phyloP scores from a whole-genome alignment of 2,329 filamentous ascomycete species.

The Periconia macrospinosa region DNA sequence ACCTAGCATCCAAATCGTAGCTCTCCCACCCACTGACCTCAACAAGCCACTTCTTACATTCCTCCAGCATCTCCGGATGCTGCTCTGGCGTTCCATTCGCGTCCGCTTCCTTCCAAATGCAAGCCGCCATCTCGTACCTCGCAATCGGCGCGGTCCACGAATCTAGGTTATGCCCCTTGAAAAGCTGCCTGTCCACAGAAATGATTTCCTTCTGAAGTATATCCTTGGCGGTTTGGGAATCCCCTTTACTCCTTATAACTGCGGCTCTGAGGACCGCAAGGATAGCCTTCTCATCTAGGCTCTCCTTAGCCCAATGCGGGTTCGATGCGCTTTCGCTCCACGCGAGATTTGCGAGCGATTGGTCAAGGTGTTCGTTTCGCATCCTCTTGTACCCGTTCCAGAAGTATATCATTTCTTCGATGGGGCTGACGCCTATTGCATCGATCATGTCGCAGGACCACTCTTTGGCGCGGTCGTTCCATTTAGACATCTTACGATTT shows the following conservation, averaged over 20 bases:
- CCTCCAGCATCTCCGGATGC: slow-evolving; percentile 54
- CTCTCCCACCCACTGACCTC: slow-evolving; percentile 70
- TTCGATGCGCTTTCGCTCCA: slow-evolving; percentile 64
- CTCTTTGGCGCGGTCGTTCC: slow-evolving; percentile 74
- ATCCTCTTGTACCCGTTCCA: slow-evolving; percentile 91
- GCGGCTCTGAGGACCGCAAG: slow-evolving; percentile 68
- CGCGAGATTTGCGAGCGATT: slow-evolving; percentile 63
- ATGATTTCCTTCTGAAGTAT: slow-evolving; percentile 67
- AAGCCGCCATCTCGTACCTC: slow-evolving; percentile 83
- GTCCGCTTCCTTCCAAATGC: slow-evolving; percentile 71
- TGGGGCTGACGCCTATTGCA: slow-evolving; percentile 76
- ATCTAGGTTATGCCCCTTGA: slow-evolving; percentile 65
- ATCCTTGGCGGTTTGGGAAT: slow-evolving; percentile 65
- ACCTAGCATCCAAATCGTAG: slow-evolving; percentile 72
- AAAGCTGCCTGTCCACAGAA: slow-evolving; percentile 54
- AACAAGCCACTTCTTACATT: slow-evolving; percentile 67
- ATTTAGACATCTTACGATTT: slow-evolving; percentile 80
- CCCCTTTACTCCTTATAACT: slow-evolving; percentile 65
- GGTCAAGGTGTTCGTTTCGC: slow-evolving; percentile 64
- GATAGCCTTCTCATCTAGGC: slow-evolving; percentile 64
- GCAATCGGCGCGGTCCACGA: slow-evolving; percentile 74
- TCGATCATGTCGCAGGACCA: slow-evolving; percentile 70
- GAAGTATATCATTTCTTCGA: slow-evolving; percentile 90
- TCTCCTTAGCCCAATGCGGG: slow-evolving; percentile 55
- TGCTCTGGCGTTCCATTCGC: slow-evolving; percentile 37